A percentile compares a stretch with the other conserved stretches of the same genome.
Conservation (phyloP, 306 rosid genomes). For the Parietaria judaica region DNA sequence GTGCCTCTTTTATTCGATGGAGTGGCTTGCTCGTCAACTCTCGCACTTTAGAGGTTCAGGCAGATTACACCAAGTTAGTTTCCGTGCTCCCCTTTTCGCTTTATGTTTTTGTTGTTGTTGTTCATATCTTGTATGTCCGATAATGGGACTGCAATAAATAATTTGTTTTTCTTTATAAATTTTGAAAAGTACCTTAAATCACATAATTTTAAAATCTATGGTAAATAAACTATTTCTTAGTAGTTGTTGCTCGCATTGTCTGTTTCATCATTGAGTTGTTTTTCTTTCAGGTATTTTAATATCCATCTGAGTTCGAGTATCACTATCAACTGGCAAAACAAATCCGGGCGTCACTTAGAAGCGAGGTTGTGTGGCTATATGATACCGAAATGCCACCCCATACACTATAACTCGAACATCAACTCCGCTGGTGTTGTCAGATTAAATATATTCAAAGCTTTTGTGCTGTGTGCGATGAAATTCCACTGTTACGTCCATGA, state of each 20-base stretch:
- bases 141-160: too few relatives aligned
- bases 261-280: neutral
- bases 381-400: slow-evolving; percentile 80
- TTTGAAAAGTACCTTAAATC: too few relatives aligned
- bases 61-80: slow-evolving; percentile 72
- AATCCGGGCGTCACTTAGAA: slow-evolving; percentile 46
- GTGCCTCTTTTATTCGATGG: slow-evolving; percentile 63
- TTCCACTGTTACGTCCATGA: slow-evolving; percentile 62
- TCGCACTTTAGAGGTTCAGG: slow-evolving; percentile 67
- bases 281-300: slow-evolving; percentile 52
- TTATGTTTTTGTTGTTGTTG: neutral
- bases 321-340: slow-evolving; percentile 67
- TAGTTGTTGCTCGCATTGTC: too few relatives aligned
- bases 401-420: slow-evolving; percentile 74
- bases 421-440: slow-evolving; percentile 78
- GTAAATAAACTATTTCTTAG: too few relatives aligned
- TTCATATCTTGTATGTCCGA: neutral
- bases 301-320: slow-evolving; percentile 61
- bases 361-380: slow-evolving; percentile 50
- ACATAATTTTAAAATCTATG: too few relatives aligned
- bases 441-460: slow-evolving; percentile 60
- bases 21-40: slow-evolving; percentile 89
- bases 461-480: slow-evolving; percentile 80
- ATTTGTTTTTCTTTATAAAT: too few relatives aligned
- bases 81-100: neutral